Evolutionary conservation across 306 rosid genomes (phyloP).

Genomic region (Prunus salicina): DNA sequence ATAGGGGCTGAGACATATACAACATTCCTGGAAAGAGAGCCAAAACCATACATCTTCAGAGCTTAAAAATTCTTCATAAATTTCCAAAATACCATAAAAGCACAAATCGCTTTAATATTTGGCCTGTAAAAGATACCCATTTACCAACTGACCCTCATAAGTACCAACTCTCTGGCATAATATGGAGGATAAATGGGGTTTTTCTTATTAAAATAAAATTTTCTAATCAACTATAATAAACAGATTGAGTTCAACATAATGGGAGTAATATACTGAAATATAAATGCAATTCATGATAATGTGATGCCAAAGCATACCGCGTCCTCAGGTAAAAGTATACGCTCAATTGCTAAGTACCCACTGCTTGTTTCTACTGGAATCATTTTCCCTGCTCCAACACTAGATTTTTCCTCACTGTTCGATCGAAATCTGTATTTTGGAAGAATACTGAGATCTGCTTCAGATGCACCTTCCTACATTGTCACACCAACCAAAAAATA

Average conservation of each 20-base stretch:
- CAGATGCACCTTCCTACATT: conserved; percentile 88
- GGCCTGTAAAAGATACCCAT: not conserved
- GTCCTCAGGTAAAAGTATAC: conserved; percentile 70
- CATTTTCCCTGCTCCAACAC: conserved; percentile 83
- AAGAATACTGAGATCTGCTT: conserved; percentile 80
- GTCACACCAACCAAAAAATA: conserved; percentile 21
- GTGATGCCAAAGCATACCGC: conserved; percentile 56
- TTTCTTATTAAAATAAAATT: not conserved
- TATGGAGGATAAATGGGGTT: not conserved
- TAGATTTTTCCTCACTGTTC: conserved; percentile 48
- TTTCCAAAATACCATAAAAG: not conserved
- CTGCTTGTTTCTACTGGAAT: conserved; percentile 70
- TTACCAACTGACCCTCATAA: not conserved
- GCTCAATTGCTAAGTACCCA: conserved; percentile 59
- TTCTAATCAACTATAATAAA: not conserved
- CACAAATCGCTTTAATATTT: not conserved
- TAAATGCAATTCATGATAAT: not conserved
- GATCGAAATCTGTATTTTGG: conserved; percentile 66
- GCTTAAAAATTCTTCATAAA: not conserved
- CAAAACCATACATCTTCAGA: conserved; percentile 1
- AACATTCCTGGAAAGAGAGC: conserved; percentile 68
- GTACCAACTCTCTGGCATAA: not conserved
- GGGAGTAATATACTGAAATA: not conserved
- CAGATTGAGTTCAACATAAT: not conserved
- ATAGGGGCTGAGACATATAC: conserved; percentile 86